Conservation (phyloP, 2,329 filamentous ascomycete genomes). For the Fonsecaea nubica region DNA sequence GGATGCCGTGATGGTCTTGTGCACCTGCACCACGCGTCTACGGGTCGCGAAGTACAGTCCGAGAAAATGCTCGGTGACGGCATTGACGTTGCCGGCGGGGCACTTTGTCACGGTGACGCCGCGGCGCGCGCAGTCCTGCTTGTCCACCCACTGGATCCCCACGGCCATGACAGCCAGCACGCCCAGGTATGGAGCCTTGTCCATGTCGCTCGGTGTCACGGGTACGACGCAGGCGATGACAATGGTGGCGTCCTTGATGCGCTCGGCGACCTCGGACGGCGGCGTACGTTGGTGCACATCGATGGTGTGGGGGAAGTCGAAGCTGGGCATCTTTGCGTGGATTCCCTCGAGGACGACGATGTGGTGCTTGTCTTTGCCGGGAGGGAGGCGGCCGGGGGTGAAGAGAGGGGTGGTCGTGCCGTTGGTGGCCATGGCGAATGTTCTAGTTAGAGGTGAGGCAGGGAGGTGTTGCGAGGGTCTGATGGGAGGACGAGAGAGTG, state of each 20-base stretch:
- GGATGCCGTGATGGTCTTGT: conserved; percentile 44
- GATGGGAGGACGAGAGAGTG: background rate
- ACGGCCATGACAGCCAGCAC: conserved; percentile 56
- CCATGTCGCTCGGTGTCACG: conserved; percentile 51
- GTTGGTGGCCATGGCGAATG: conserved; percentile 1
- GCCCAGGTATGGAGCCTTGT: conserved; percentile 51
- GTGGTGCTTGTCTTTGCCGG: conserved; percentile 48
- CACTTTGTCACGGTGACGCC: conserved; percentile 56
- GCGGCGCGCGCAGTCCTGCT: conserved; percentile 51
- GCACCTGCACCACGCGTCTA: conserved; percentile 49
- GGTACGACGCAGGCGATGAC: conserved; percentile 51
- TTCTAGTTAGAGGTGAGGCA: background rate
- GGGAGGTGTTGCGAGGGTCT: background rate
- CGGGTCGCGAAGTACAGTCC: conserved; percentile 58
- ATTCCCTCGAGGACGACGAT: conserved; percentile 58
- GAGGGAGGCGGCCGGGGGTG: conserved; percentile 34
- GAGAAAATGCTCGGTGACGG: conserved; percentile 59
- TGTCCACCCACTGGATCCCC: conserved; percentile 57
- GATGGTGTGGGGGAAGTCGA: conserved; percentile 53
- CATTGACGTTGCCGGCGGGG: conserved; percentile 56
- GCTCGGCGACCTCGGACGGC: conserved; percentile 48
- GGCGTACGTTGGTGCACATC: conserved; percentile 48
- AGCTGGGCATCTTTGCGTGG: conserved; percentile 48
- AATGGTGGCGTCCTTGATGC: conserved; percentile 56
- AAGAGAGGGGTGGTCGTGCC: background rate